Evolutionary conservation across 768 basidiomycete species (phyloP).

Genomic region (Lentinula boryana): DNA sequence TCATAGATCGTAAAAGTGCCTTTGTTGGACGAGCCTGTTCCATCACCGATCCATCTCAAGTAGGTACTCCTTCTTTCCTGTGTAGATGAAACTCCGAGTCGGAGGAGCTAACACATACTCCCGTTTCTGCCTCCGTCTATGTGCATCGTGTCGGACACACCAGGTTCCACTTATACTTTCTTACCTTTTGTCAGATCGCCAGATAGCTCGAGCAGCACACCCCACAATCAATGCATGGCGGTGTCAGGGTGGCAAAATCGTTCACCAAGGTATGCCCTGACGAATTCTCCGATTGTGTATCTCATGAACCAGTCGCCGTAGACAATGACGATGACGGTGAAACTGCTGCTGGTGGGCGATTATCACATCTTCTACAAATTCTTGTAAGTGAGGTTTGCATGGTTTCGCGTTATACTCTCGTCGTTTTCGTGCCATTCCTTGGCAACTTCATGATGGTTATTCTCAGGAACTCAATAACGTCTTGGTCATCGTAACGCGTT

Average conservation of each 20-base stretch:
- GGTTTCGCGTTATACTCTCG: not conserved
- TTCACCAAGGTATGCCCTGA: slow-evolving; percentile 64
- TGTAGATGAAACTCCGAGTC: not conserved
- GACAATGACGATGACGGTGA: slow-evolving; percentile 97
- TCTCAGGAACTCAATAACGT: slow-evolving; percentile 74
- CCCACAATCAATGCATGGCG: slow-evolving; percentile 82
- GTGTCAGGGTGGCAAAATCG: slow-evolving; percentile 56
- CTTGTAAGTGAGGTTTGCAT: slow-evolving; percentile 41
- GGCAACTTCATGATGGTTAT: not conserved
- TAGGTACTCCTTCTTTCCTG: slow-evolving; percentile 18
- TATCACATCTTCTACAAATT: slow-evolving; percentile 89
- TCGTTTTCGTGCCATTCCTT: not conserved
- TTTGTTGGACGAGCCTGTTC: slow-evolving; percentile 85
- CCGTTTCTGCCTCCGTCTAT: not conserved
- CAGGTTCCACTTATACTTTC: slow-evolving; percentile 67
- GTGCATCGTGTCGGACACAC: not conserved
- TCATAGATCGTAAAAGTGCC: slow-evolving; percentile 77
- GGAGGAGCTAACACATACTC: not conserved
- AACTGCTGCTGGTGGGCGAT: slow-evolving; percentile 82
- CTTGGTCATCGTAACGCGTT: slow-evolving; percentile 87
- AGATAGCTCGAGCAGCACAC: slow-evolving; percentile 70
- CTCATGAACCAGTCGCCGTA: slow-evolving; percentile 18
- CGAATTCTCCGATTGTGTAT: not conserved
- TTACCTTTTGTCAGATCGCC: slow-evolving; percentile 63
- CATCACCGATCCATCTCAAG: slow-evolving; percentile 74